Evolutionary conservation across 2,329 filamentous ascomycete genomes (phyloP).

Genomic region (Sporothrix brunneoviolacea): DNA sequence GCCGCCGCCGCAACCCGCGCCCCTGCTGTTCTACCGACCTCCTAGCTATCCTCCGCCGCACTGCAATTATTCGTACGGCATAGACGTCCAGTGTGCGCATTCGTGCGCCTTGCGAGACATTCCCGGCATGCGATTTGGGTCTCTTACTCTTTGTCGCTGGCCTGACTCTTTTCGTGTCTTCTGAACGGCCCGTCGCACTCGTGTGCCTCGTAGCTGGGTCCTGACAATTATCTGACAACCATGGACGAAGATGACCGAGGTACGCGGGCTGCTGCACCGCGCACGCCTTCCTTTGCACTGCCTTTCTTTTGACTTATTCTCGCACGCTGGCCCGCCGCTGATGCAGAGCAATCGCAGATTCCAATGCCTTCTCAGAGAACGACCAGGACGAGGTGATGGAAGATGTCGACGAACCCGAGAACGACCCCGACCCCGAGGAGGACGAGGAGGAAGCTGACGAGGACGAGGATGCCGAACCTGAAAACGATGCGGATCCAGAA

Average conservation of each 20-base stretch:
- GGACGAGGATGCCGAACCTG: constrained; percentile 26
- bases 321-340: not conserved
- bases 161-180: no score
- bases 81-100: not conserved
- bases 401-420: constrained; percentile 30
- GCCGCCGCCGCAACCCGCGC: no score
- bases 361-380: constrained; percentile 41
- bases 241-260: constrained; percentile 28
- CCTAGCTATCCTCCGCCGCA: no score
- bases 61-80: not conserved
- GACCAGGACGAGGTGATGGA: constrained; percentile 56
- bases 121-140: no score
- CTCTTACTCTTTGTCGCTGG: no score
- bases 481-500: constrained; percentile 16
- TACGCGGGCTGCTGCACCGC: constrained; percentile 1
- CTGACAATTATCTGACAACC: not conserved
- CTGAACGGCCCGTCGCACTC: not conserved
- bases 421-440: constrained; percentile 28
- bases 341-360: constrained; percentile 19
- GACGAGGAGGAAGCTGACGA: constrained; percentile 33
- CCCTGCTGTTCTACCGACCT: not conserved
- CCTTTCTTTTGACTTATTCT: not conserved
- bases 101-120: not conserved
- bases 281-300: not conserved
- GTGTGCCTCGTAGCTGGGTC: no score